These are phyloP conservation scores for Exophiala oligosperma DNA, from an alignment of 2,329 filamentous ascomycete genomes.

Conservation along the genomic window DNA sequence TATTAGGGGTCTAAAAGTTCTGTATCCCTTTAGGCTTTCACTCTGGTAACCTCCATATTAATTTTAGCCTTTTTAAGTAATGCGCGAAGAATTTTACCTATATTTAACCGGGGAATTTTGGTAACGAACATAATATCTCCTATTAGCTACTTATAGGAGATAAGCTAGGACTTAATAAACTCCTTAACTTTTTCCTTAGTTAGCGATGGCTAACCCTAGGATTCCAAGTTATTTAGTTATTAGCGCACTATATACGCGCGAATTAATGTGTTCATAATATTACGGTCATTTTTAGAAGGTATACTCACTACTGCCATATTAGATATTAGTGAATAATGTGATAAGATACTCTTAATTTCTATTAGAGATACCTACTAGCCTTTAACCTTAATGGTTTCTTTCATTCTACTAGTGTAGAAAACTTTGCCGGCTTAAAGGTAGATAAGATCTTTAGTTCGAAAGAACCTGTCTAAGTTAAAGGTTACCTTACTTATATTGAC, in stretches of 20 bases:
- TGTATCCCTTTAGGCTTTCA: background rate
- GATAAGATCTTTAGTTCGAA: constrained; percentile 45
- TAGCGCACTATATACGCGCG: constrained; percentile 48
- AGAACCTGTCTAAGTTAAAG: constrained; percentile 42
- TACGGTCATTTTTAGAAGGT: constrained; percentile 36
- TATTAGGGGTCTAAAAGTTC: background rate
- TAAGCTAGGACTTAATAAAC: constrained; percentile 34
- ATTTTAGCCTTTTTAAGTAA: background rate
- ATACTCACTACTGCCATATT: constrained; percentile 51
- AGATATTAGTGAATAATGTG: constrained; percentile 44
- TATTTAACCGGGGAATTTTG: constrained; percentile 49
- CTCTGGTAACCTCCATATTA: background rate
- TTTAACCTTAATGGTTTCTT: constrained; percentile 40
- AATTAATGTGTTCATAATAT: constrained; percentile 37
- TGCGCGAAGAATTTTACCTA: constrained; percentile 49
- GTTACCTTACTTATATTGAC: constrained; percentile 32
- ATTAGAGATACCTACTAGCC: constrained; percentile 44
- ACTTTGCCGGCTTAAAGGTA: constrained; percentile 39
- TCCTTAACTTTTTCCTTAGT: constrained; percentile 40
- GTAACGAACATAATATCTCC: constrained; percentile 49
- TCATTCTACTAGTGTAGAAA: constrained; percentile 44
- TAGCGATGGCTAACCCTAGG: constrained; percentile 28
- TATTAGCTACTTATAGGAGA: constrained; percentile 50
- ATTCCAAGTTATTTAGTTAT: constrained; percentile 13
- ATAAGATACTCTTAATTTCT: constrained; percentile 48